Evolutionary conservation across 139 green algal species (phyloP), one percentile per base, ranked within the genome.

Genomic region (Cymbomonas tetramitiformis): DNA sequence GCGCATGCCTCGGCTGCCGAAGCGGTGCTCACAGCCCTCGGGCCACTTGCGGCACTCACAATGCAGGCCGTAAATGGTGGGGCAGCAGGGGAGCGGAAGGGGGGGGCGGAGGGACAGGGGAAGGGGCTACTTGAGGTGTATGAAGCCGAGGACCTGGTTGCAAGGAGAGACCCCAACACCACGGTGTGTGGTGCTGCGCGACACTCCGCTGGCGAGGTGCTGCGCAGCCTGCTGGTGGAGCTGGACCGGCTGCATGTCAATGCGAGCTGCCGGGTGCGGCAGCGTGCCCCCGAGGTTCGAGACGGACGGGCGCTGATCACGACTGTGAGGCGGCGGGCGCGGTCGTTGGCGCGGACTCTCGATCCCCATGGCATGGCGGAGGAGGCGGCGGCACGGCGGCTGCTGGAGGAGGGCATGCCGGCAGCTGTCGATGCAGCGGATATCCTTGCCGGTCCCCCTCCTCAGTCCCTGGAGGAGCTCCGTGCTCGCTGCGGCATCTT

Each of bases 231-330:
- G 52, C 18, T 60, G 9, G 6, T 18, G 40, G 52, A 60, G 36
- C 26, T 49, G 8, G 32, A 60, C 34, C 33, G 52, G 8, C 26
- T 60, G 7, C 52, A 60, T 38, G 52, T 60, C 12, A 60, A 60
- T 38, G 52, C 52, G 52, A 38, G 19, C 19, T 60, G 52, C 30
- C 15, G 52, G 15, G 36, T 48, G 15, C 26, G 21, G 19, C 25
- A 41, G 21, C 8, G 52, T 5, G 52, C 52, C 38, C 52, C 52
- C 34, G 36, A 30, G 12, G 52, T 60, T 9, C 19, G 18, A 28
- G 3, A 5, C 2, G 52, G 38, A 9, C 15, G 52, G 29, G 52
- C 39, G 34, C 39, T 31, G 25, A n/a, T 60, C 31, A 49, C 33
- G 12, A 10, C 33, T 3, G 19, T 50, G 4, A 25, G 52, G 26